Percentiles rank a stretch among this genome's conserved stretches.
Conservation (phyloP, 176 grass and related monocot species). For the Avena sativa region DNA sequence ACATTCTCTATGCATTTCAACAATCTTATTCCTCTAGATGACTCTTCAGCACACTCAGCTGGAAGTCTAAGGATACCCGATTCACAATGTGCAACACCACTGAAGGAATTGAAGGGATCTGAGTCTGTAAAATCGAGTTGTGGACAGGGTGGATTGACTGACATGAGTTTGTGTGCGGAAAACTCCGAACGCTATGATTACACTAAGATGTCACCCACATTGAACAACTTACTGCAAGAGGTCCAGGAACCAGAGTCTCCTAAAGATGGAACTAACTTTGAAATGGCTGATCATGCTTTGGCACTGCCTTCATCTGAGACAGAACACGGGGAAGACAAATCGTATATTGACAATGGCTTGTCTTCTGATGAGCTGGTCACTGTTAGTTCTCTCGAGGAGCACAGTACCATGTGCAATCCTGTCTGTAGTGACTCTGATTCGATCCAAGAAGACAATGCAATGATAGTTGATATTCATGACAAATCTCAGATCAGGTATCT, state of each 20-base stretch:
- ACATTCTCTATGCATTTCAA: slow-evolving; percentile 84
- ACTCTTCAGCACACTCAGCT: slow-evolving; percentile 64
- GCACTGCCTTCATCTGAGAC: slow-evolving; percentile 19
- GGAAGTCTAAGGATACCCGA: slow-evolving; percentile 61
- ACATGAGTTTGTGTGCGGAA: slow-evolving; percentile 64
- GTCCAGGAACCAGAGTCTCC: slow-evolving; percentile 40
- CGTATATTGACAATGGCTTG: slow-evolving; percentile 28
- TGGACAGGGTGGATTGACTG: slow-evolving; percentile 45
- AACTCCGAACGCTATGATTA: slow-evolving; percentile 51
- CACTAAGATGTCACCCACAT: slow-evolving; percentile 57
- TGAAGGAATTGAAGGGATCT: slow-evolving; percentile 50
- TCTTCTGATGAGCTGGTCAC: slow-evolving; percentile 25
- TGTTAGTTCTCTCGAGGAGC: slow-evolving; percentile 7
- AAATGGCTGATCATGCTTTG: slow-evolving; percentile 34
- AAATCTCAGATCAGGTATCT: slow-evolving; percentile 48
- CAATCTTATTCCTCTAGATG: slow-evolving; percentile 61
- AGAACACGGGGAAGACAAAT: slow-evolving; percentile 34
- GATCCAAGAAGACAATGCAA: slow-evolving; percentile 38
- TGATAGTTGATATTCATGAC: slow-evolving; percentile 28
- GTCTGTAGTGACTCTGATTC: slow-evolving; percentile 23
- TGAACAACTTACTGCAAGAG: slow-evolving; percentile 54
- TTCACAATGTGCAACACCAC: slow-evolving; percentile 10
- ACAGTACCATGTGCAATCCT: slow-evolving; percentile 10
- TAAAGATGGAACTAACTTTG: slow-evolving; percentile 24
- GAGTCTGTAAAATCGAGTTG: slow-evolving; percentile 43